Evolutionary conservation across 2,329 filamentous ascomycete genomes (phyloP), one percentile per base, ranked within the genome.

Genomic region (Aspergillus neoniger): DNA sequence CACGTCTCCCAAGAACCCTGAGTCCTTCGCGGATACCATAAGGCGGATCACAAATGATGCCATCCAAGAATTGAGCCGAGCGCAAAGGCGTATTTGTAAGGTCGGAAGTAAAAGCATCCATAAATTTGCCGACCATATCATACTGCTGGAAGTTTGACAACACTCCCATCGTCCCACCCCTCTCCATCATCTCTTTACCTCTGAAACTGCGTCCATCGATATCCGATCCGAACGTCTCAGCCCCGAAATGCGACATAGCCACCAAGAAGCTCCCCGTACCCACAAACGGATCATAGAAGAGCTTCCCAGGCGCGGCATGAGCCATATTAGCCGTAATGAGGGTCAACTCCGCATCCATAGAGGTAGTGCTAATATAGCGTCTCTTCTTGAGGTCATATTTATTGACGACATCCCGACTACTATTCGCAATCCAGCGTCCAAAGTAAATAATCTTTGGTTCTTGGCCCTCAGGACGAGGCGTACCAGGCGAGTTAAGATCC

Each of bases 231-330:
- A 91, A 89, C 0, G 88, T 87, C 14, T 90, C 74, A 1, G 93
- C 92, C 1, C 95, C 95, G 70, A 96, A 97, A 76, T 96, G 90
- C 1, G 93, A 90, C 68, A 91, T 94, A 0, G 95, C 92, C 23
- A 99, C 81, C 1, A 92, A 90, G 71, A 99, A 98, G 57, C 92
- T 94, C 5, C 94, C 95, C 0, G 95, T 98, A 4, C 95, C 95
- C 61, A 95, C 92, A 72, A 99, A 99, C 0, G 95, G 95, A 69
- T 99, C 95, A 70, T 94, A 97, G 69, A 96, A 91, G 2, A 98
- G 74, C 72, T 91, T 96, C 0, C 92, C 94, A 0, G 92, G 90
- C 0, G 81, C 88, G 0, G 92, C 92, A 14, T 91, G 85, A 0
- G 91, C 91, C 67, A 99, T 87, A 71, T 98, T 99, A 1, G 94